These are phyloP conservation scores for Candida oleophila DNA, from an alignment of 805 yeast species.

Conservation along the genomic window DNA sequence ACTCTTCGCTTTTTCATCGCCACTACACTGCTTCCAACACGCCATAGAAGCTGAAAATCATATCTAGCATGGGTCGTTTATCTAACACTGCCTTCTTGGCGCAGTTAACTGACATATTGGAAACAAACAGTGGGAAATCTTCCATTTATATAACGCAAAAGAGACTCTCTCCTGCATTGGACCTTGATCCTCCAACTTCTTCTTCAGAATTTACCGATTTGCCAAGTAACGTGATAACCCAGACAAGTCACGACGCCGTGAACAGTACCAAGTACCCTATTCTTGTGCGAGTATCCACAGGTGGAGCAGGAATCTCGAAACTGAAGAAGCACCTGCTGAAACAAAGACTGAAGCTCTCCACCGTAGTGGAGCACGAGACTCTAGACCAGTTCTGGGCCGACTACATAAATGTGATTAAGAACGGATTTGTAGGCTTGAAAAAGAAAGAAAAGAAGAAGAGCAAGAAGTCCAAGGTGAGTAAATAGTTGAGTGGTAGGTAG, in stretches of 20 bases:
- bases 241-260: slow-evolving; percentile 10
- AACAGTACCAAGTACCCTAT: slow-evolving; percentile 52
- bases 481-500: slow-evolving; percentile 12
- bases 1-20: not conserved
- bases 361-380: slow-evolving; percentile 61
- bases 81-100: slow-evolving; percentile 31
- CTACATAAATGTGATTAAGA: slow-evolving; percentile 66
- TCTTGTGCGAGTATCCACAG: slow-evolving; percentile 67
- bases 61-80: slow-evolving; percentile 26
- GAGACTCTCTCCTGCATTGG: slow-evolving; percentile 35
- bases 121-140: slow-evolving; percentile 39
- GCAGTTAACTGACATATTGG: slow-evolving; percentile 21
- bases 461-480: slow-evolving; percentile 46
- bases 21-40: too few relatives aligned
- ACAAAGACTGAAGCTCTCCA: slow-evolving; percentile 59
- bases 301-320: slow-evolving; percentile 26
- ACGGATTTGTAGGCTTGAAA: slow-evolving; percentile 71
- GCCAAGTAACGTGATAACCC: slow-evolving; percentile 31
- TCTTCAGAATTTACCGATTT: slow-evolving; percentile 26
- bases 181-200: slow-evolving; percentile 18
- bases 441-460: slow-evolving; percentile 80
- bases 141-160: slow-evolving; percentile 63
- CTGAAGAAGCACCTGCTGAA: slow-evolving; percentile 37
- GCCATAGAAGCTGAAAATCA: not conserved
- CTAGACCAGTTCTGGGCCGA: slow-evolving; percentile 76